Evolutionary conservation across 2,329 filamentous ascomycete species (phyloP), one percentile per base, ranked within the genome.

Genomic region (Rutstroemia sp.): DNA sequence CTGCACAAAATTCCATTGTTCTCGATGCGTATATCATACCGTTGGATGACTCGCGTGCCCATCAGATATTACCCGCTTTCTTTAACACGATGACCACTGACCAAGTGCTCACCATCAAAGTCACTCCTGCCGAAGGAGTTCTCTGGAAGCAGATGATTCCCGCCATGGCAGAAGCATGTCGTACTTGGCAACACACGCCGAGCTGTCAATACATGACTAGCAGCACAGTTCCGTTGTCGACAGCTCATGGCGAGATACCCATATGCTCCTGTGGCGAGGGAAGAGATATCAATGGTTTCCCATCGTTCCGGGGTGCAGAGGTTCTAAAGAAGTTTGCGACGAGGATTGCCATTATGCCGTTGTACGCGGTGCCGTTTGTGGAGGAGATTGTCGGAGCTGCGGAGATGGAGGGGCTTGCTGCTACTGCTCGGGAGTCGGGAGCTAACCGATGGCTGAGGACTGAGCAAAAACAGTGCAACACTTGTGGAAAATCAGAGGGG

Each of bases 21-120:
- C 27, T 62, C 3, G 60, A 62, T 45, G 41, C 49, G 12, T 59
- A 57, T 21, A 19, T 58, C 1, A 14, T 62, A 23, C 49, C 54
- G 0, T 18, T 58, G 0, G 52, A 23, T 10, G 41, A 19, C 1
- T 18, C 5, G 2, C 41, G 41, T 21, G 14, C 4, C 5, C 5
- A n/a, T 18, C 9, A 44, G 18, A 19, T 44, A 19, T 10, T n/a
- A 18, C n/a, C 41, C 5, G 41, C n/a, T 21, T 19, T 19, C 5
- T 6, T 4, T 2, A 9, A 18, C 4, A 21, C 7, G 19, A 18
- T 19, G 8, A 6, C 9, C 3, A 18, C 41, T 3, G 18, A 10
- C n/a, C 2, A 44, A 5, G 19, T 44, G 2, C n/a, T n/a, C 14
- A 44, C 3, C 6, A 44, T 44, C n/a, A 18, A 10, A 4, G n/a